A percentile compares a stretch with the other conserved stretches of the same genome.
Evolutionary conservation across 306 rosid genomes (phyloP).

Genomic region (Calophaca sinica): DNA sequence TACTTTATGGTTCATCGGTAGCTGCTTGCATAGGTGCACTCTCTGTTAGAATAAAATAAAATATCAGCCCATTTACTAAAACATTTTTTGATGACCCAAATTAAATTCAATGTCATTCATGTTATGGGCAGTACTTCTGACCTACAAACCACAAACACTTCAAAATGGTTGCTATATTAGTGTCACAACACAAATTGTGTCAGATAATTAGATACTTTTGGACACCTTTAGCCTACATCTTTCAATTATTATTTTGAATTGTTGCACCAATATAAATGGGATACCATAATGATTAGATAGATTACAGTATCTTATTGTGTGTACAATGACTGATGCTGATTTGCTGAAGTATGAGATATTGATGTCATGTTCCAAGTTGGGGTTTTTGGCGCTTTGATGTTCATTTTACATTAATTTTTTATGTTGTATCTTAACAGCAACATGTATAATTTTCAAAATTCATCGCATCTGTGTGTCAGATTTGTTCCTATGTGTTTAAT

Average conservation of each 20-base stretch:
- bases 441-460: not conserved
- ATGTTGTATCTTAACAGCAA: not conserved
- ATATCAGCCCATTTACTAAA: not conserved
- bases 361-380: not conserved
- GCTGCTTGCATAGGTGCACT: not conserved
- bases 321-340: conserved; percentile 5
- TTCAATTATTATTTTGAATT: not conserved
- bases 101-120: conserved; percentile 4
- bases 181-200: not conserved
- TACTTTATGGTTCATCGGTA: not conserved
- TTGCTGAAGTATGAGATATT: not conserved
- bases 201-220: not conserved
- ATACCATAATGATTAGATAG: not conserved
- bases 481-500: not conserved
- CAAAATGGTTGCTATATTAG: not conserved
- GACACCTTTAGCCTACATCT: not conserved
- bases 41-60: not conserved
- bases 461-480: not conserved
- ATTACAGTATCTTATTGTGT: not conserved
- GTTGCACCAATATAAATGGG: not conserved
- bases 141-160: not conserved
- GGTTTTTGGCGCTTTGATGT: not conserved
- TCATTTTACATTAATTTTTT: not conserved
- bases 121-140: not conserved
- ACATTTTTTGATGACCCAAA: not conserved